Conservation (phyloP, 495 filamentous ascomycete species). For the Neurospora sp. region DNA sequence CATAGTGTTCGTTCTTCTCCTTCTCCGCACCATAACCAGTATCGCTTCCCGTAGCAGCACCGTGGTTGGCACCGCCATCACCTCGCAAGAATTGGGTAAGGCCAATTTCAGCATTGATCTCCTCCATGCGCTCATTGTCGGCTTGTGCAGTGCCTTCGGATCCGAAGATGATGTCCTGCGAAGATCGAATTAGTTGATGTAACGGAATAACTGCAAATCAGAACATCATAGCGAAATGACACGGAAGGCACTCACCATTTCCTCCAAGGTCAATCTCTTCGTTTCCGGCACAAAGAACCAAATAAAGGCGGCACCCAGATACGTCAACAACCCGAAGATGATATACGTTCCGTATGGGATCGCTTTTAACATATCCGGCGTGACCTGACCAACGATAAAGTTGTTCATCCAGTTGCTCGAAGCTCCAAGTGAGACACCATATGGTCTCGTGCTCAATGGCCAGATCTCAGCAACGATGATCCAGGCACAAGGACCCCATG, state of each 20-base stretch:
- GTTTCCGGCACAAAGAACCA: slow-evolving; percentile 70
- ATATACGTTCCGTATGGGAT: slow-evolving; percentile 74
- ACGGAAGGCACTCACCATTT: slow-evolving; percentile 35
- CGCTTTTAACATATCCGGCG: slow-evolving; percentile 59
- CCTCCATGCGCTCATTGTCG: slow-evolving; percentile 61
- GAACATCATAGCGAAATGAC: not conserved
- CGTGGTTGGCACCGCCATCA: slow-evolving; percentile 9
- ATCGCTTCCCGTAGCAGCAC: slow-evolving; percentile 10
- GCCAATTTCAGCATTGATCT: slow-evolving; percentile 64
- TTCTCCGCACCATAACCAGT: slow-evolving; percentile 18
- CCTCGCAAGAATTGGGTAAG: slow-evolving; percentile 35
- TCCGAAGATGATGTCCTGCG: slow-evolving; percentile 65
- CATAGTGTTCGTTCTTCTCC: slow-evolving; percentile 7
- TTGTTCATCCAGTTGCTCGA: slow-evolving; percentile 49
- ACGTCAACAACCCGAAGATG: slow-evolving; percentile 64
- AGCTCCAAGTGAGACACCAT: slow-evolving; percentile 63
- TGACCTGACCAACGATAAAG: slow-evolving; percentile 58
- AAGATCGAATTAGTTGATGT: not conserved
- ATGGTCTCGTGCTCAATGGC: slow-evolving; percentile 63
- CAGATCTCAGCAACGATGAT: slow-evolving; percentile 66
- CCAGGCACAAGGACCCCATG: slow-evolving; percentile 65
- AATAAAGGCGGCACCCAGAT: slow-evolving; percentile 59
- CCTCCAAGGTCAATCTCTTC: slow-evolving; percentile 50
- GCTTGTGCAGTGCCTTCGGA: slow-evolving; percentile 58
- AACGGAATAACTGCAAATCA: too few species aligned